Percentiles rank a stretch among this genome's conserved stretches.
phyloP scores from a whole-genome alignment of 106 monocot species.

The Apostasia shenzhenica region DNA sequence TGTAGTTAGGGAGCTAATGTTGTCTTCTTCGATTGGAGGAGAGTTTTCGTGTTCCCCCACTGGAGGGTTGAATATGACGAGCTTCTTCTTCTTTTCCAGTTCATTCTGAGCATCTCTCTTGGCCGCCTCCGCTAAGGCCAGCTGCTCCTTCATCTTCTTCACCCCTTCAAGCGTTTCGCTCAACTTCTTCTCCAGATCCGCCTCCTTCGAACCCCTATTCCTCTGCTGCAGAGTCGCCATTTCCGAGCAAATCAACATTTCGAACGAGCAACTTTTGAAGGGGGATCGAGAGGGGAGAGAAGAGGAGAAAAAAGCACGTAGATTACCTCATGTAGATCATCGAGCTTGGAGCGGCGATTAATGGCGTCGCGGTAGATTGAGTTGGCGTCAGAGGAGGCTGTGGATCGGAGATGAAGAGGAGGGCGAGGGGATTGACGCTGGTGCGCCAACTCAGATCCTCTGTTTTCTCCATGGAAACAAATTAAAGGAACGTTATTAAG shows the following conservation, averaged over 20 bases:
- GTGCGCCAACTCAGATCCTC: slow-evolving; percentile 9
- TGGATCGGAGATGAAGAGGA: slow-evolving; percentile 12
- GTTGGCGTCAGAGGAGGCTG: slow-evolving; percentile 21
- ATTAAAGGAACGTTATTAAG: no score
- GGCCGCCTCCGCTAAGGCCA: slow-evolving; percentile 33
- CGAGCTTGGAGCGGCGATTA: slow-evolving; percentile 8
- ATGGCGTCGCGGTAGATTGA: slow-evolving; percentile 7
- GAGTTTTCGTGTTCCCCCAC: neutral
- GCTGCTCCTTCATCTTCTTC: slow-evolving; percentile 46
- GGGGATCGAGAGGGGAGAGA: no score
- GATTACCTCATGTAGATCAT: slow-evolving; percentile 12
- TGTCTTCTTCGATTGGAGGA: neutral
- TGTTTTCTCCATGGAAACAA: slow-evolving; percentile 5
- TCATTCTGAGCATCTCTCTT: slow-evolving; percentile 28
- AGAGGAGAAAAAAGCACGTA: neutral
- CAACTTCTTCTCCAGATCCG: slow-evolving; percentile 46
- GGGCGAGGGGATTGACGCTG: slow-evolving; percentile 9
- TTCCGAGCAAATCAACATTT: neutral
- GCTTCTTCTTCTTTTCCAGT: slow-evolving; percentile 25
- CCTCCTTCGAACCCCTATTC: slow-evolving; percentile 28
- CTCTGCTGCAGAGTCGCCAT: slow-evolving; percentile 3
- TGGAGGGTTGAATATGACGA: neutral
- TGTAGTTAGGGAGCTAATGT: slow-evolving; percentile 1
- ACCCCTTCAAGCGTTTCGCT: slow-evolving; percentile 43
- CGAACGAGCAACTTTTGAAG: neutral